Conservation (phyloP, 202 grass and related monocot species). For the Schoenoplectus triqueter region DNA sequence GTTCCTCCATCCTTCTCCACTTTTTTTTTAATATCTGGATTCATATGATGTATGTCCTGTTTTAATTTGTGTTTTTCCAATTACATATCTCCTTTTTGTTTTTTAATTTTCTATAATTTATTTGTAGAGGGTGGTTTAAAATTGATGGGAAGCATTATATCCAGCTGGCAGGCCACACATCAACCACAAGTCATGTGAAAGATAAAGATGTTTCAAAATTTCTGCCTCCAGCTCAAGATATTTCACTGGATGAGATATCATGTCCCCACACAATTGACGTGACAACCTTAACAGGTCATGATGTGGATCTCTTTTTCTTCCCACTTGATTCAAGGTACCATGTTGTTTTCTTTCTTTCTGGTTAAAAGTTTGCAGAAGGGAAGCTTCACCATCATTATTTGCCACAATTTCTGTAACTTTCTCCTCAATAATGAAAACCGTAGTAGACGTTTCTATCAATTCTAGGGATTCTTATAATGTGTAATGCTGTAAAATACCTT, state of each 20-base stretch:
- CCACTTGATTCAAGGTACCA: neutral
- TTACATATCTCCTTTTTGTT: neutral
- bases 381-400: neutral
- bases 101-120: constrained; percentile 28
- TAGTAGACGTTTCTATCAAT: constrained; percentile 20
- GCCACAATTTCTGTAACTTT: neutral
- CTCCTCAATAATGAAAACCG: neutral
- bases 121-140: constrained; percentile 20
- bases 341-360: neutral
- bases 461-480: constrained; percentile 3
- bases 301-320: constrained; percentile 32
- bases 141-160: neutral
- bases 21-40: neutral
- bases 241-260: constrained; percentile 25
- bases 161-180: constrained; percentile 8
- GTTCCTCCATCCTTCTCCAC: neutral
- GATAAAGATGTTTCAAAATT: neutral
- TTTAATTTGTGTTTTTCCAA: constrained; percentile 4
- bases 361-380: neutral
- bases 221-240: neutral
- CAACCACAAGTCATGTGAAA: neutral
- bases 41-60: neutral
- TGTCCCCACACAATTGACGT: neutral
- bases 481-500: constrained; percentile 9
- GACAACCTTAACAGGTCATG: neutral